A percentile compares a stretch with the other conserved stretches of the same genome.
phyloP scores from a whole-genome alignment of 352 stramenopile species.

The Blastocystis sp. region DNA sequence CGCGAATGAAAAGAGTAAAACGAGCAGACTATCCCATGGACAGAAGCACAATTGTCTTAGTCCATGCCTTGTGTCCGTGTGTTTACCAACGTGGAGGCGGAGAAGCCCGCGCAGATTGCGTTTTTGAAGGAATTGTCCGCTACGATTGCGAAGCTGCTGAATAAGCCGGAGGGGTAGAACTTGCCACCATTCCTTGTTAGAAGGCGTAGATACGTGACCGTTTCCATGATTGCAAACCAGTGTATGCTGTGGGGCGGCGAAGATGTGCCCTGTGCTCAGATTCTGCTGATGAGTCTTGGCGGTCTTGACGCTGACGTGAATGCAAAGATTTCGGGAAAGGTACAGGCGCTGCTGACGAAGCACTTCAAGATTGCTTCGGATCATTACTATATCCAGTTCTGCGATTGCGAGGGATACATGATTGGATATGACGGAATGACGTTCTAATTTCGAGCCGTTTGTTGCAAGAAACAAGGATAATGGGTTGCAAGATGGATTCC shows the following conservation, averaged over 20 bases:
- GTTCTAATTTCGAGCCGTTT: conserved; percentile 55
- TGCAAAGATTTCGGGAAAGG: conserved; percentile 60
- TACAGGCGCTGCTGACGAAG: conserved; percentile 36
- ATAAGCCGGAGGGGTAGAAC: conserved; percentile 47
- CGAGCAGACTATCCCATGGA: too few relatives aligned
- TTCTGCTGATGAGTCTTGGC: conserved; percentile 65
- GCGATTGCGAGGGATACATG: conserved; percentile 57
- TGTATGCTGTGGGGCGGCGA: conserved; percentile 47
- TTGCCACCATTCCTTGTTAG: background rate
- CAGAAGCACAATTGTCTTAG: background rate
- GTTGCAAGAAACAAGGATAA: conserved; percentile 14
- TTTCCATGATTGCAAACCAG: conserved; percentile 46
- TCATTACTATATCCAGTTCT: conserved; percentile 68
- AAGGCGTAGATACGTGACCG: conserved; percentile 56
- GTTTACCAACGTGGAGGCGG: conserved; percentile 61
- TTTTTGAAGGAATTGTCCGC: conserved; percentile 62
- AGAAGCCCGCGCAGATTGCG: conserved; percentile 8
- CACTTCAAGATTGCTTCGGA: conserved; percentile 53
- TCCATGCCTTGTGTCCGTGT: conserved; percentile 57
- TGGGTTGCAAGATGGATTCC: background rate
- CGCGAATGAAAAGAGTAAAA: too few relatives aligned
- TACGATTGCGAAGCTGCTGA: conserved; percentile 42
- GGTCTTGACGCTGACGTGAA: conserved; percentile 53
- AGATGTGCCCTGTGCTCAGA: conserved; percentile 66
- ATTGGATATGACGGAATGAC: conserved; percentile 69